A percentile compares a stretch with the other conserved stretches of the same genome.
These are phyloP conservation scores for Xylariaceae sp. DNA, from an alignment of 2,329 filamentous ascomycete species.

Conservation along the genomic window DNA sequence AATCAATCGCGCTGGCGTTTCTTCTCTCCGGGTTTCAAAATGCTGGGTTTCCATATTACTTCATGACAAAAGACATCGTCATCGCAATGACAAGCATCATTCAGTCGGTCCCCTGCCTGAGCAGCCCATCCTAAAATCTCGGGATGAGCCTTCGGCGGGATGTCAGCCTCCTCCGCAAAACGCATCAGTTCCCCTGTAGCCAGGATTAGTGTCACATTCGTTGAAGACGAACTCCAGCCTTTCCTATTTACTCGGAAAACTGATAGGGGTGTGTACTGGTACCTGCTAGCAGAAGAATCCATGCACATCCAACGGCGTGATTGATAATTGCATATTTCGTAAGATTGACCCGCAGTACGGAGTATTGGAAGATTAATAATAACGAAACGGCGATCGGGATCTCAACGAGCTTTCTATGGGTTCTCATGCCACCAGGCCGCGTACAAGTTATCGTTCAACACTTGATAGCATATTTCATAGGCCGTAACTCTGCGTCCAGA, in stretches of 20 bases:
- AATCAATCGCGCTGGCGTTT: too few relatives aligned
- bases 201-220: too few relatives aligned
- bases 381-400: slow-evolving; percentile 10
- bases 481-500: too few relatives aligned
- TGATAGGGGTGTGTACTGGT: slow-evolving; percentile 2
- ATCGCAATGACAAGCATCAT: too few relatives aligned
- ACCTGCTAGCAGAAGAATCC: too few relatives aligned
- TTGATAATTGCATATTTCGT: not conserved
- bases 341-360: slow-evolving; percentile 6
- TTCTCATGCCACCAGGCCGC: slow-evolving; percentile 11
- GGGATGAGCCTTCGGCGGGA: slow-evolving; percentile 21
- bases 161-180: slow-evolving; percentile 17
- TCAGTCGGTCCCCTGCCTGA: slow-evolving; percentile 5
- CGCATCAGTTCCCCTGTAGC: slow-evolving; percentile 16
- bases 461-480: slow-evolving; percentile 5
- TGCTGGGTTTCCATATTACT: too few relatives aligned
- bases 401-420: too few relatives aligned
- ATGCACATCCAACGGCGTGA: too few relatives aligned
- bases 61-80: too few relatives aligned
- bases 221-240: too few relatives aligned
- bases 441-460: slow-evolving; percentile 6
- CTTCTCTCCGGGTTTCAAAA: too few relatives aligned
- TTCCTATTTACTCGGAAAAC: slow-evolving; percentile 6
- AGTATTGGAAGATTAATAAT: slow-evolving; percentile 9
- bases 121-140: slow-evolving; percentile 19